A percentile compares a stretch with the other conserved stretches of the same genome.
Conservation (phyloP, 2,329 filamentous ascomycete species). For the Ceratocystis huliohia region DNA sequence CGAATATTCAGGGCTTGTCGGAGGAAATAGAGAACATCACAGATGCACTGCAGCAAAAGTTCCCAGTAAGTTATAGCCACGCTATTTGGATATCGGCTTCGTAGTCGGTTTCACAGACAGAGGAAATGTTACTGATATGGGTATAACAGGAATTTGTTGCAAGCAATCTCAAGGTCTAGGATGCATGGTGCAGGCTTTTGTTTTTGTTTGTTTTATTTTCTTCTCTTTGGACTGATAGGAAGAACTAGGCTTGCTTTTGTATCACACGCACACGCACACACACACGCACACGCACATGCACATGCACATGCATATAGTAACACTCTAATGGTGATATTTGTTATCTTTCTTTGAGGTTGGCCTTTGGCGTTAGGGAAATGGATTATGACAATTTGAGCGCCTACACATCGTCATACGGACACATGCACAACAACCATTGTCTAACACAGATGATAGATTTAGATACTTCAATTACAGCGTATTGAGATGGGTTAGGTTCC, state of each 20-base stretch:
- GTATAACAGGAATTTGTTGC: constrained; percentile 2
- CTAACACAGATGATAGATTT: background rate
- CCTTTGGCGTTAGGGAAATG: background rate
- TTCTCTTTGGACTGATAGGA: background rate
- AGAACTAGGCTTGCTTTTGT: background rate
- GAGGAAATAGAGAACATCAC: constrained; percentile 85
- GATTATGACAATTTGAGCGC: background rate
- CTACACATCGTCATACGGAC: background rate
- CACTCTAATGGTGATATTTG: background rate
- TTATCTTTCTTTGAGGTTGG: background rate
- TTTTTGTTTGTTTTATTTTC: background rate
- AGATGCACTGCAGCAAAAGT: constrained; percentile 65
- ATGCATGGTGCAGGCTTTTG: background rate
- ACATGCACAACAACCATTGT: background rate
- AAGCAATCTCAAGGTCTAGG: background rate
- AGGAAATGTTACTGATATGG: background rate
- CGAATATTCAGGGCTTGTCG: constrained; percentile 70
- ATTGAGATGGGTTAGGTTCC: background rate
- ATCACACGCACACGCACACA: too few relatives aligned
- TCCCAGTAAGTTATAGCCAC: constrained; percentile 43
- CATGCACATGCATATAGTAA: background rate
- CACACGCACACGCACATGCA: too few relatives aligned
- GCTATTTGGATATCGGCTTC: constrained; percentile 18
- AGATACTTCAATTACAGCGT: background rate
- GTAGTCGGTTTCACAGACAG: too few relatives aligned